Evolutionary conservation across 306 rosid species (phyloP).

Genomic region (Cucumis cinereus): DNA sequence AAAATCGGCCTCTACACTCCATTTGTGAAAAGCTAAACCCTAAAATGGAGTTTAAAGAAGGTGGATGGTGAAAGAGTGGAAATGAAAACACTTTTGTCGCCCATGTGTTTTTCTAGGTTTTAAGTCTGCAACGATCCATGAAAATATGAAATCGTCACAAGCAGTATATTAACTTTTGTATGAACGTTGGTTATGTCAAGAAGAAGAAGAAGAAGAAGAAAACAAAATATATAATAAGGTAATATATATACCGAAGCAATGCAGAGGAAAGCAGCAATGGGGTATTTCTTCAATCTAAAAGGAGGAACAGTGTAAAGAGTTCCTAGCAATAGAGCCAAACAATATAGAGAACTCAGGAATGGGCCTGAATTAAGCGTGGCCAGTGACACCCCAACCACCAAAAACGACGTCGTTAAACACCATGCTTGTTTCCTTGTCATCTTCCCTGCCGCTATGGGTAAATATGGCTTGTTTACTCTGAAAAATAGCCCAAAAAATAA

Average conservation of each 20-base stretch:
- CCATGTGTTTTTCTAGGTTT: too few species aligned
- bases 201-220: not conserved
- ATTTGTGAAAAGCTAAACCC: too few species aligned
- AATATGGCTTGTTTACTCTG: slow-evolving; percentile 90
- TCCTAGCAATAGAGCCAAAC: slow-evolving; percentile 76
- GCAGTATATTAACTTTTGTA: too few species aligned
- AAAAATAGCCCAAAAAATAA: too few species aligned
- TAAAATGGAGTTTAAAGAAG: too few species aligned
- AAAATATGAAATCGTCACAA: too few species aligned
- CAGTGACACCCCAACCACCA: slow-evolving; percentile 40
- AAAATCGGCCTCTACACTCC: too few species aligned
- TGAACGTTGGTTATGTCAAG: not conserved
- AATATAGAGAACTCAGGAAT: slow-evolving; percentile 62
- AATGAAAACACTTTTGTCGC: too few species aligned
- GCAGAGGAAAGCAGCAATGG: slow-evolving; percentile 87
- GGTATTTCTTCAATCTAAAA: slow-evolving; percentile 77
- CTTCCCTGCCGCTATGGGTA: slow-evolving; percentile 94
- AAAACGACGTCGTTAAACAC: slow-evolving; percentile 67
- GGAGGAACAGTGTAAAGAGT: slow-evolving; percentile 93
- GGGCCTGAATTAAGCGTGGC: slow-evolving; percentile 79
- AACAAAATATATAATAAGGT: not conserved
- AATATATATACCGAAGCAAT: slow-evolving; percentile 62
- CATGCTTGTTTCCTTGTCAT: slow-evolving; percentile 79
- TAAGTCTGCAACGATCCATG: too few species aligned
- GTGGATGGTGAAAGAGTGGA: too few species aligned